phyloP scores from a whole-genome alignment of 768 basidiomycete genomes.

The Nidula microcarpa region DNA sequence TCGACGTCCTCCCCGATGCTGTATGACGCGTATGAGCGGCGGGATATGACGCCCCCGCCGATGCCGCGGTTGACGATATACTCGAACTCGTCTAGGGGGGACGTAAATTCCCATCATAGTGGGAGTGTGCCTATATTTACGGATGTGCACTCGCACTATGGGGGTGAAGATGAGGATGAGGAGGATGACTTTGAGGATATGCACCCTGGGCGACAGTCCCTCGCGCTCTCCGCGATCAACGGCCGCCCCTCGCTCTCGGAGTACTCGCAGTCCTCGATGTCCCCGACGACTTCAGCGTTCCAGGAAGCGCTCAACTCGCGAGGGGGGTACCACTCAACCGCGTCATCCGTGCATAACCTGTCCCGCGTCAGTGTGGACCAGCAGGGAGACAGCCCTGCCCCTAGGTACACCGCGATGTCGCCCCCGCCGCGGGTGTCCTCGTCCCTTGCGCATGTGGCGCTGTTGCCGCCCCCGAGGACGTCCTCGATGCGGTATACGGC shows the following conservation, averaged over 20 bases:
- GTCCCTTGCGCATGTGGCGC: slow-evolving; percentile 49
- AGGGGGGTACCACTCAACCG: slow-evolving; percentile 13
- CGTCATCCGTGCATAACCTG: slow-evolving; percentile 19
- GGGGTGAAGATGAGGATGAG: slow-evolving; percentile 32
- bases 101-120: slow-evolving; percentile 2
- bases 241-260: slow-evolving; percentile 60
- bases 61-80: slow-evolving; percentile 21
- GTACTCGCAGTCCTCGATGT: slow-evolving; percentile 60
- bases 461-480: slow-evolving; percentile 54
- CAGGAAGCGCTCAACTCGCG: slow-evolving; percentile 47
- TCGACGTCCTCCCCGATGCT: slow-evolving; percentile 54
- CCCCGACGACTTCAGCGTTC: slow-evolving; percentile 78
- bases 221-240: slow-evolving; percentile 45
- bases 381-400: slow-evolving; percentile 20
- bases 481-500: slow-evolving; percentile 24
- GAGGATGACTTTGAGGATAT: slow-evolving; percentile 29
- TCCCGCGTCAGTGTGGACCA: slow-evolving; percentile 21
- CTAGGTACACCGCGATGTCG: slow-evolving; percentile 38
- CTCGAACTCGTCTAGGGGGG: slow-evolving; percentile 19
- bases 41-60: slow-evolving; percentile 41
- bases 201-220: slow-evolving; percentile 34
- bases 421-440: slow-evolving; percentile 68
- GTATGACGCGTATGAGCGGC: slow-evolving; percentile 37
- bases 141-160: slow-evolving; percentile 22
- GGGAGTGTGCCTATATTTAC: too few species aligned